Evolutionary conservation across 1,139 yeast species (phyloP).

Genomic region (Pichia sp.): DNA sequence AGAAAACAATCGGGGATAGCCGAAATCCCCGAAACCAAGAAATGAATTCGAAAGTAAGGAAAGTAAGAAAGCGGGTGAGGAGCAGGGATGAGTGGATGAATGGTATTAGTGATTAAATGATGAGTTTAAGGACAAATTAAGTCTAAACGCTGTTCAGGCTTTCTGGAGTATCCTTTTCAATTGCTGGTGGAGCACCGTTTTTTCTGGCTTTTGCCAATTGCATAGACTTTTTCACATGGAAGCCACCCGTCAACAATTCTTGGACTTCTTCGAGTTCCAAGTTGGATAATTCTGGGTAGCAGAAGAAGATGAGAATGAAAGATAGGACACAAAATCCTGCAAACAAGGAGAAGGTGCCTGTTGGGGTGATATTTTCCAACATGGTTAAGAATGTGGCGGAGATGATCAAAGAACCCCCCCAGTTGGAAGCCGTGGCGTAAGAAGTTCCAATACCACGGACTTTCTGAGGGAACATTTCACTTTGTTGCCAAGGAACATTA

Average conservation of each 20-base stretch:
- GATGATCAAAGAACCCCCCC: conserved; percentile 91
- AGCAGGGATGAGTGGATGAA: neutral
- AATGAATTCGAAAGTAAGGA: neutral
- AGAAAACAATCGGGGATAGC: neutral
- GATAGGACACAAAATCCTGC: conserved; percentile 77
- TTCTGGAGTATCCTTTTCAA: conserved; percentile 1
- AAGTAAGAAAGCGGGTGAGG: neutral
- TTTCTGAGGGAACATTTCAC: conserved; percentile 87
- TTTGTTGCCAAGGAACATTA: conserved; percentile 97
- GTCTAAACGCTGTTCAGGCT: conserved; percentile 1
- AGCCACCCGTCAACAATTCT: conserved; percentile 71
- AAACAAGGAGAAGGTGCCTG: conserved; percentile 88
- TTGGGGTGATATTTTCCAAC: conserved; percentile 88
- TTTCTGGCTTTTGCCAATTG: conserved; percentile 46
- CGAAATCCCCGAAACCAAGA: neutral
- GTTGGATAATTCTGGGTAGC: conserved; percentile 89
- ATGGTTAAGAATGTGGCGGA: conserved; percentile 90
- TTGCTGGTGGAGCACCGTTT: conserved; percentile 4
- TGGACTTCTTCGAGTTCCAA: conserved; percentile 90
- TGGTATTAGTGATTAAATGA: neutral
- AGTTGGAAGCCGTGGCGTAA: conserved; percentile 88
- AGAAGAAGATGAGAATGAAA: conserved; percentile 67
- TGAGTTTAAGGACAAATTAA: neutral
- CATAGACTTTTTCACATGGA: conserved; percentile 71
- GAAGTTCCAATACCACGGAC: conserved; percentile 92